Evolutionary conservation across 345 rosid species (phyloP), one percentile per base, ranked within the genome.

Genomic region (Noccaea bulbosa): DNA sequence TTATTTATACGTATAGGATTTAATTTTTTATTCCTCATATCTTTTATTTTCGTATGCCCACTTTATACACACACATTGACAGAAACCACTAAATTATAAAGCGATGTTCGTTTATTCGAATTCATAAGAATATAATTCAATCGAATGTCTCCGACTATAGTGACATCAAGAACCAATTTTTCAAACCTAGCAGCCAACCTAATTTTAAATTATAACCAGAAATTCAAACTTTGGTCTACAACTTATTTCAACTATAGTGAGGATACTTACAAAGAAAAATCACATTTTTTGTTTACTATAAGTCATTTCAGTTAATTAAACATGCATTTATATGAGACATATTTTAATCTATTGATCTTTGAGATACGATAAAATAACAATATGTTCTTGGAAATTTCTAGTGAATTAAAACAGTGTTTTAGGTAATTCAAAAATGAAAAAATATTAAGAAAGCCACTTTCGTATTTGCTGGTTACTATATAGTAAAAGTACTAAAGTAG

Each of bases 401-500:
- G 39, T 51, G 60, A 38, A 65, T 22, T 50, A 8, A 17, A 48
- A 11, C 3, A 35, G 20, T 47, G 5, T 63, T 48, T 11, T 17
- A 17, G 8, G 34, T 17, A 5, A 11, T 52, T 10, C 4, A 16
- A 20, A 45, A 24, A 32, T 27, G 16, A 12, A 59, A 27, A 27
- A 27, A n/a, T n/a, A n/a, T 27, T 27, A 27, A 27, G 30, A 27
- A 64, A 54, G 48, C n/a, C 65, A 73, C 60, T 66, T 73, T 73
- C 45, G 65, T 65, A 65, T 65, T 46, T 72, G 44, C 16, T 64
- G 57, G 33, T 52, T 70, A 46, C 37, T 24, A 46, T 64, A 38
- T 37, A 37, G 56, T 20, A 63, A 72, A 73, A 65, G 52, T 65
- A 52, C 35, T 12, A 72, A 73, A 65, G 52, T 65, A 52, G 43